Percentiles rank a stretch among this genome's conserved stretches.
Conservation (phyloP, 2,329 filamentous ascomycete species). For the Plectosphaerella cucumerina region DNA sequence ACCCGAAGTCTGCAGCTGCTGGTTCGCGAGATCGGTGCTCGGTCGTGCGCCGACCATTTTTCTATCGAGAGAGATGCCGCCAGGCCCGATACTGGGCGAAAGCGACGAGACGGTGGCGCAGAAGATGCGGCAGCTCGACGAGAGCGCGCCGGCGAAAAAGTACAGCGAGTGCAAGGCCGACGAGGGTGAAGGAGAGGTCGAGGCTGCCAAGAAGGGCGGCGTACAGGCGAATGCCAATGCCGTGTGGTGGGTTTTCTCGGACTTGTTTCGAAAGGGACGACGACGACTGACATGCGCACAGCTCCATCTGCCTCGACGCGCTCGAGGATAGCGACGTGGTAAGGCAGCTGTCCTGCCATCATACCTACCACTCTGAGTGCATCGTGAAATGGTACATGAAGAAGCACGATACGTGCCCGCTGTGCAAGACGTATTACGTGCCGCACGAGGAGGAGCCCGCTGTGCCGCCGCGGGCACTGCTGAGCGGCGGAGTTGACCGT, state of each 20-base stretch:
- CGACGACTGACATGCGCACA: conserved; percentile 2
- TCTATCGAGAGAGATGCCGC: neutral
- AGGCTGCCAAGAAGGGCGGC: neutral
- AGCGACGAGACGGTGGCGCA: neutral
- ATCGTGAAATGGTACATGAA: conserved; percentile 13
- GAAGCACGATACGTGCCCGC: conserved; percentile 13
- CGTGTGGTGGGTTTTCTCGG: neutral
- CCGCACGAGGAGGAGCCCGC: neutral
- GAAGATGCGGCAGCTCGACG: conserved; percentile 1
- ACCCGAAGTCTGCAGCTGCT: neutral
- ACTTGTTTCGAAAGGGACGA: neutral
- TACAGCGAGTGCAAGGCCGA: neutral
- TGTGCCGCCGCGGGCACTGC: neutral
- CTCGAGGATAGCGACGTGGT: conserved; percentile 10
- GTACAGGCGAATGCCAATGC: neutral
- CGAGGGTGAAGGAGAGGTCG: neutral
- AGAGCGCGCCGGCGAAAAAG: neutral
- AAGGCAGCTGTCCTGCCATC: conserved; percentile 10
- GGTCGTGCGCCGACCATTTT: neutral
- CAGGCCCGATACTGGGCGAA: neutral
- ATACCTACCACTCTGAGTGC: conserved; percentile 14
- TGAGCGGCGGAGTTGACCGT: neutral
- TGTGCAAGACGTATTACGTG: conserved; percentile 9
- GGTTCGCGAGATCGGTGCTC: neutral
- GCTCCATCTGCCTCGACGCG: conserved; percentile 14